These are phyloP conservation scores for Dryadomyces quercus-mongolicae DNA, from an alignment of 2,329 filamentous ascomycete genomes.

Conservation along the genomic window DNA sequence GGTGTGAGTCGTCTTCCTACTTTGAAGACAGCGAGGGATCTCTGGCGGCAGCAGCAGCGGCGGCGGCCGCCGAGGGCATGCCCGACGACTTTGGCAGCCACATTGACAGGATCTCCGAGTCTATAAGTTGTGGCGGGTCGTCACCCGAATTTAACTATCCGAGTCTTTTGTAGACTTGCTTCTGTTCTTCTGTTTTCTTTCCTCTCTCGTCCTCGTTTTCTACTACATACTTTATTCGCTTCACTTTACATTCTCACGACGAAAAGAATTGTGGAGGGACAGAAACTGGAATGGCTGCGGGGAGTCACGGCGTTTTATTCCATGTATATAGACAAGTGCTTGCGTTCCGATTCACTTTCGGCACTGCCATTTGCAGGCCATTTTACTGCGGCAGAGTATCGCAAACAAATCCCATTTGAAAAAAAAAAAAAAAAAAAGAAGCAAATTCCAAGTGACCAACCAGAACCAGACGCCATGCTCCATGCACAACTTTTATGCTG, in stretches of 20 bases:
- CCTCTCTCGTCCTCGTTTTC: too few relatives aligned
- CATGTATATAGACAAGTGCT: too few relatives aligned
- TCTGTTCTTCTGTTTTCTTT: neutral
- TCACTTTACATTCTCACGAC: too few relatives aligned
- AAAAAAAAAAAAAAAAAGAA: neutral
- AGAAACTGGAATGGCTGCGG: too few relatives aligned
- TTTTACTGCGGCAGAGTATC: too few relatives aligned
- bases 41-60: slow-evolving; percentile 11
- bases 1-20: slow-evolving; percentile 30
- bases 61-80: neutral
- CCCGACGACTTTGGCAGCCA: slow-evolving; percentile 25
- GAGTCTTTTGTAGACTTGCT: neutral
- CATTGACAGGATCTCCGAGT: slow-evolving; percentile 32
- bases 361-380: too few relatives aligned
- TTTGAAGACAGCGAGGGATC: slow-evolving; percentile 23
- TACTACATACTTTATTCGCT: too few relatives aligned
- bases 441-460: neutral
- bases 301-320: too few relatives aligned
- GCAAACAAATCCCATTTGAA: too few relatives aligned
- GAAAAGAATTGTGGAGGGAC: too few relatives aligned
- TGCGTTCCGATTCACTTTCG: too few relatives aligned
- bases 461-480: slow-evolving; percentile 1
- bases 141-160: slow-evolving; percentile 1
- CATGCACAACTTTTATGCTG: neutral
- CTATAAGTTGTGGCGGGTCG: slow-evolving; percentile 13